Base-by-base conservation (phyloP, 352 stramenopile species). In the Pythium aristosporum region DNA sequence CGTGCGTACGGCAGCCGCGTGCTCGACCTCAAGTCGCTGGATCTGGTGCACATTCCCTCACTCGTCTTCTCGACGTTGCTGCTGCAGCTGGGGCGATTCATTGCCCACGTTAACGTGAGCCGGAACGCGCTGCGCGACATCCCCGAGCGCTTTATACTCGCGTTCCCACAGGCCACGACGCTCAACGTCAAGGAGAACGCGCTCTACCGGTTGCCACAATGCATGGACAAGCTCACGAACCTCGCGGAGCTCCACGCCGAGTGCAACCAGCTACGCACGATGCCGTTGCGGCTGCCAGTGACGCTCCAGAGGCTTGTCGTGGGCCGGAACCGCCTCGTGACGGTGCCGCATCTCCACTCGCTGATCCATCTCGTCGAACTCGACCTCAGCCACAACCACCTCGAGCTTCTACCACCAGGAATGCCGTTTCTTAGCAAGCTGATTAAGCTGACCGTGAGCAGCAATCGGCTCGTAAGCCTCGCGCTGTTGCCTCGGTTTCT, bases 111-210 rank as follows among this genome's bases (percentile, higher is more conserved):
- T 4, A 91, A 93, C 53, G 53, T 91, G 5, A 86, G 79, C 59
- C 82, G 76, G 36, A 93, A 93, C 56, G 75, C 79, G 21, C 64
- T 93, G 5, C 80, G 82, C 1, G 77, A 87, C 57, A 44, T 93
- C 16, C 77, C 82, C 0, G 32, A 71, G 3, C 41, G 23, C n/a
- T 91, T 93, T 59, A 68, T 82, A 34, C 53, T 46, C 5, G 71
- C 75, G 4, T 93, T 93, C 44, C 71, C 68, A 1, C 75, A 89
- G 52, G 73, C 70, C 2, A 75, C 88, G 15, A 73, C 43, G 10
- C 23, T 91, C 2, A 37, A 86, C 58, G 83, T 67, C 62, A 93
- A 88, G 57, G 84, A 91, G 43, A 93, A 93, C 48, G 61, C 74
- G 10, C 70, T 93, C 18, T 69, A 72, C 6, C 39, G 58, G 3